Conservation (phyloP, 768 basidiomycete genomes). For the Mycena epipterygia region DNA sequence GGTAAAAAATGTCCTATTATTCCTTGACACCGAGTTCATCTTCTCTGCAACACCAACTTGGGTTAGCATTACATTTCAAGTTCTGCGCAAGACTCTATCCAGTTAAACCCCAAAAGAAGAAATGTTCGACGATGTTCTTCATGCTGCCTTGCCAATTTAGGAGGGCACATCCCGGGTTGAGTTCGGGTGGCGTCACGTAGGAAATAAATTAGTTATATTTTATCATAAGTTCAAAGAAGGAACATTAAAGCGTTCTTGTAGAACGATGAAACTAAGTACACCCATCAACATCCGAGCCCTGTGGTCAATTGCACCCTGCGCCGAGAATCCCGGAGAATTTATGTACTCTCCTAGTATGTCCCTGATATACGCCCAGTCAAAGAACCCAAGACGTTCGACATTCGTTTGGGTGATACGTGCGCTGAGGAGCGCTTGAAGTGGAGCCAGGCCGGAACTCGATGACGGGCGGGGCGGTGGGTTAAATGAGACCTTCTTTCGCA, state of each 20-base stretch:
- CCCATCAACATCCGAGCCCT: slow-evolving; percentile 21
- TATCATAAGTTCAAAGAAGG: neutral
- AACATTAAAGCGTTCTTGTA: slow-evolving; percentile 22
- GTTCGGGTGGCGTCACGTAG: too few relatives aligned
- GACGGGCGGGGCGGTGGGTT: slow-evolving; percentile 26
- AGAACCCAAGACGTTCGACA: slow-evolving; percentile 26
- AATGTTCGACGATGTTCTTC: too few relatives aligned
- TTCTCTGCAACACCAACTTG: too few relatives aligned
- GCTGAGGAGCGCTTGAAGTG: slow-evolving; percentile 26
- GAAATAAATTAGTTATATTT: too few relatives aligned
- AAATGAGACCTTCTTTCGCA: slow-evolving; percentile 27
- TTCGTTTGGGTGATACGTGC: slow-evolving; percentile 21
- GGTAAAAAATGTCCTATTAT: too few relatives aligned
- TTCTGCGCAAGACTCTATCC: too few relatives aligned
- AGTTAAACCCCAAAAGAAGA: too few relatives aligned
- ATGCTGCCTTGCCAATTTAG: too few relatives aligned
- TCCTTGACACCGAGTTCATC: too few relatives aligned
- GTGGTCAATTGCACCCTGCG: slow-evolving; percentile 19
- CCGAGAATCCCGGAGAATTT: slow-evolving; percentile 23
- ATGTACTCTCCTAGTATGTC: slow-evolving; percentile 2
- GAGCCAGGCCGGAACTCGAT: neutral
- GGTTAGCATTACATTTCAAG: too few relatives aligned
- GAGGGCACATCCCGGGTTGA: too few relatives aligned
- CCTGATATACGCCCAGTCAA: slow-evolving; percentile 24
- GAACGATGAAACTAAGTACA: slow-evolving; percentile 29